Evolutionary conservation across 805 yeast genomes (phyloP).

Genomic region (Nakazawaea ernobii): DNA sequence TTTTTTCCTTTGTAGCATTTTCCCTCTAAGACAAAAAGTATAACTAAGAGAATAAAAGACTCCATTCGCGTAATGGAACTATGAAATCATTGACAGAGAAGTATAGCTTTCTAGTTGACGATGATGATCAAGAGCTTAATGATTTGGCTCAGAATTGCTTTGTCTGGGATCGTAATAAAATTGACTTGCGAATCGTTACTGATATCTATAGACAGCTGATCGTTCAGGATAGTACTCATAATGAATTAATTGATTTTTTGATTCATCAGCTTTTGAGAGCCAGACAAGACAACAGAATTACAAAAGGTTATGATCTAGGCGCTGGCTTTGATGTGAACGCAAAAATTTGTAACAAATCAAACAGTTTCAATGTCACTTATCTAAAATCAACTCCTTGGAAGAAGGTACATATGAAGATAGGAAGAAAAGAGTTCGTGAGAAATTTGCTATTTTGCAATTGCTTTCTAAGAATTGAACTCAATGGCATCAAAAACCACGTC

Average conservation of each 20-base stretch:
- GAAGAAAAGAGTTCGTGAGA: slow-evolving; percentile 31
- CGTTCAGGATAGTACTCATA: slow-evolving; percentile 13
- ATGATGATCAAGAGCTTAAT: not conserved
- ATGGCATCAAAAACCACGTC: slow-evolving; percentile 19
- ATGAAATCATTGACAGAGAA: slow-evolving; percentile 3
- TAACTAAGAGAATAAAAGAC: no score
- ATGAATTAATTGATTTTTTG: slow-evolving; percentile 37
- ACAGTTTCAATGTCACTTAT: slow-evolving; percentile 31
- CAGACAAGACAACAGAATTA: slow-evolving; percentile 31
- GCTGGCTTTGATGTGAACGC: slow-evolving; percentile 20
- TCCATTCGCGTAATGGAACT: no score
- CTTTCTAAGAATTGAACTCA: slow-evolving; percentile 14
- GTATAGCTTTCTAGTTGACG: not conserved
- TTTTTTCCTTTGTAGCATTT: not conserved
- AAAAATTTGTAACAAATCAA: slow-evolving; percentile 24
- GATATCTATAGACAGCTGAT: slow-evolving; percentile 1
- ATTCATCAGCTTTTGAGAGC: slow-evolving; percentile 25
- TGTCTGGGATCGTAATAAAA: not conserved
- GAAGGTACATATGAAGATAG: slow-evolving; percentile 31
- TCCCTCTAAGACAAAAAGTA: no score
- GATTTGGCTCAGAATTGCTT: not conserved
- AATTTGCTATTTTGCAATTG: slow-evolving; percentile 33
- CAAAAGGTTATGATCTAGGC: slow-evolving; percentile 37
- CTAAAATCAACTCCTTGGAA: slow-evolving; percentile 43
- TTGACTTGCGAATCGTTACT: not conserved